Conservation (phyloP, 2,329 filamentous ascomycete species). For the Stemphylium lycopersici region DNA sequence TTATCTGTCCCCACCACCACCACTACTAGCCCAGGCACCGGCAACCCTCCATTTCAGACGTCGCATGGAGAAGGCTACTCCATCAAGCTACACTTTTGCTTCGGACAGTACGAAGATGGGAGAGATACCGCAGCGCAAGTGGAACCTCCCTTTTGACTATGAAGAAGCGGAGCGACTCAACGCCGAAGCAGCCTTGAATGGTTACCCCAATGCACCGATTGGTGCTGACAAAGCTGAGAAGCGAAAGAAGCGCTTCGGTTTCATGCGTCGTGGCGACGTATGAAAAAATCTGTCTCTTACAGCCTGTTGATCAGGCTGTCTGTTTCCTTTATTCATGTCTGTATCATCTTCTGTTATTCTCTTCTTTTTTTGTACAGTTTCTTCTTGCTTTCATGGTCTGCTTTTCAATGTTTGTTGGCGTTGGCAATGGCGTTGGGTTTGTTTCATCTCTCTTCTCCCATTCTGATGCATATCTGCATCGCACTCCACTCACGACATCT, state of each 20-base stretch:
- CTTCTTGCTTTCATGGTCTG: background rate
- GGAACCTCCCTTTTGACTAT: conserved; percentile 52
- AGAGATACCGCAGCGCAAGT: conserved; percentile 55
- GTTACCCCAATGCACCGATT: conserved; percentile 13
- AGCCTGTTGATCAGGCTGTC: background rate
- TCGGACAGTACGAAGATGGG: conserved; percentile 56
- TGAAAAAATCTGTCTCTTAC: background rate
- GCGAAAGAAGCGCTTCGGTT: conserved; percentile 16
- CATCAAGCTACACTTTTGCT: conserved; percentile 52
- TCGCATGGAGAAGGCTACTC: conserved; percentile 45
- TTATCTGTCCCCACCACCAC: conserved; percentile 12
- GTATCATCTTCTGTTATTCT: conserved; percentile 3
- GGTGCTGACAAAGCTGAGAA: conserved; percentile 10
- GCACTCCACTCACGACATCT: conserved; percentile 6
- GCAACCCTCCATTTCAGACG: conserved; percentile 25
- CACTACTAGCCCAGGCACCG: conserved; percentile 8
- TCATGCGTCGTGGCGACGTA: conserved; percentile 12
- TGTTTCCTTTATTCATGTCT: background rate
- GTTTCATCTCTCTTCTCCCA: background rate
- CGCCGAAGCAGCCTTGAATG: conserved; percentile 39
- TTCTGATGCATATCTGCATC: background rate
- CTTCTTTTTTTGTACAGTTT: background rate
- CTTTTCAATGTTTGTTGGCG: background rate
- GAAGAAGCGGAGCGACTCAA: conserved; percentile 52
- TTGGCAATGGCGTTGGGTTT: background rate